These are phyloP conservation scores for Geranomyces michiganensis DNA, from an alignment of 192 early-diverging fungal species.

Conservation along the genomic window DNA sequence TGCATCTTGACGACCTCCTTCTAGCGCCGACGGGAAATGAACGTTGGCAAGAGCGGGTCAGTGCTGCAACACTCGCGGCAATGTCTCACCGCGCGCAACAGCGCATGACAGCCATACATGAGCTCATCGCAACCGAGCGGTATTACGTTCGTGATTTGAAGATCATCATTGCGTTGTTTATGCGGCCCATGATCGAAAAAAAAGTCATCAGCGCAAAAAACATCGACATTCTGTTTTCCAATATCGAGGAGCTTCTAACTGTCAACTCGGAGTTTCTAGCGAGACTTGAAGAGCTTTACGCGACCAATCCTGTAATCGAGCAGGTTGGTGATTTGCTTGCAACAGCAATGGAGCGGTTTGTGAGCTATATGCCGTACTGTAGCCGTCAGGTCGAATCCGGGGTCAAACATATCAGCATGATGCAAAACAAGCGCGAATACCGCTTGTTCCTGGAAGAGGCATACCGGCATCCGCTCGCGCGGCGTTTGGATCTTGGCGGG, in stretches of 20 bases:
- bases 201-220: slow-evolving; percentile 40
- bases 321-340: slow-evolving; percentile 46
- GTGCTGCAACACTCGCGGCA: slow-evolving; percentile 13
- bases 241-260: slow-evolving; percentile 49
- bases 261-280: slow-evolving; percentile 50
- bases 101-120: slow-evolving; percentile 49
- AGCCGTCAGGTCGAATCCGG: slow-evolving; percentile 45
- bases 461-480: slow-evolving; percentile 44
- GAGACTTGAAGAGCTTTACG: slow-evolving; percentile 36
- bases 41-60: slow-evolving; percentile 39
- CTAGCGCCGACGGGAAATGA: background rate
- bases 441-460: slow-evolving; percentile 53
- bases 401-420: slow-evolving; percentile 39
- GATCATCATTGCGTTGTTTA: slow-evolving; percentile 57
- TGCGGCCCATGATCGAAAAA: slow-evolving; percentile 45
- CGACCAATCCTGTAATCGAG: slow-evolving; percentile 43
- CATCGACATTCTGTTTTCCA: slow-evolving; percentile 50
- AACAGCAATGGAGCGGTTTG: slow-evolving; percentile 45
- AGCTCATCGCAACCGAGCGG: slow-evolving; percentile 54
- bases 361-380: slow-evolving; percentile 55
- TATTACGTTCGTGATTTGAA: slow-evolving; percentile 58
- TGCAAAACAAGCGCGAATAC: slow-evolving; percentile 41
- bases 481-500: slow-evolving; percentile 49
- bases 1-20: slow-evolving; percentile 10
- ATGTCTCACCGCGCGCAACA: slow-evolving; percentile 41